Conservation (phyloP, 2,329 filamentous ascomycete genomes). For the Fusarium tricinctum region DNA sequence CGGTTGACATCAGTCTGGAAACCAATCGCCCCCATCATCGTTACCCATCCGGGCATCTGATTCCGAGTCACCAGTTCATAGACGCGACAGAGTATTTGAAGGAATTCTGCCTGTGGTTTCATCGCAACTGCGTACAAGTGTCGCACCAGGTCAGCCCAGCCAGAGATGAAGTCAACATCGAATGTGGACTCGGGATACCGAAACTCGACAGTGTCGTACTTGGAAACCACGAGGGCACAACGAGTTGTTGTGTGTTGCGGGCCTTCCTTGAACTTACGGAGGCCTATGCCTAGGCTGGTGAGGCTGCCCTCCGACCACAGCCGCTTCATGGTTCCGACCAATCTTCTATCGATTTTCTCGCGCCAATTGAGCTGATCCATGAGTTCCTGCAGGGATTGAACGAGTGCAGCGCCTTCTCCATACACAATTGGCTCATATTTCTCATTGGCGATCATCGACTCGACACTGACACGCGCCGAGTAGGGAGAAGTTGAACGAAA, state of each 20-base stretch:
- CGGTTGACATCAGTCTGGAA: slow-evolving; percentile 21
- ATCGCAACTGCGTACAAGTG: slow-evolving; percentile 44
- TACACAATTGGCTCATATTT: slow-evolving; percentile 7
- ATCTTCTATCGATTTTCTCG: slow-evolving; percentile 23
- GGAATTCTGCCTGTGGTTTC: slow-evolving; percentile 32
- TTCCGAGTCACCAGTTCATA: slow-evolving; percentile 46
- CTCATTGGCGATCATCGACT: slow-evolving; percentile 38
- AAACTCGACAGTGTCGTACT: slow-evolving; percentile 48
- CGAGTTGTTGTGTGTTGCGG: slow-evolving; percentile 42
- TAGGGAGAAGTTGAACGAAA: slow-evolving; percentile 40
- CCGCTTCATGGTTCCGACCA: slow-evolving; percentile 34
- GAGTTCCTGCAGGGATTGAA: slow-evolving; percentile 9
- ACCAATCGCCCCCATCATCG: slow-evolving; percentile 39
- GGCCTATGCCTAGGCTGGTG: slow-evolving; percentile 20
- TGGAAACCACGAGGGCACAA: slow-evolving; percentile 46
- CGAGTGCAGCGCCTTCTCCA: slow-evolving; percentile 23
- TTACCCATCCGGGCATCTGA: slow-evolving; percentile 35
- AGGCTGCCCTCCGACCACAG: slow-evolving; percentile 34
- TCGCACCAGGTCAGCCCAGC: slow-evolving; percentile 47
- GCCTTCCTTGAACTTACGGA: slow-evolving; percentile 46
- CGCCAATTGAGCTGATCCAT: slow-evolving; percentile 20
- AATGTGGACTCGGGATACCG: slow-evolving; percentile 50
- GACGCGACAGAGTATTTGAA: slow-evolving; percentile 34
- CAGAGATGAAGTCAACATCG: slow-evolving; percentile 44
- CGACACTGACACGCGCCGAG: slow-evolving; percentile 35